Conservation (phyloP, 441 rosid genomes). For the Bruguiera hainesii region DNA sequence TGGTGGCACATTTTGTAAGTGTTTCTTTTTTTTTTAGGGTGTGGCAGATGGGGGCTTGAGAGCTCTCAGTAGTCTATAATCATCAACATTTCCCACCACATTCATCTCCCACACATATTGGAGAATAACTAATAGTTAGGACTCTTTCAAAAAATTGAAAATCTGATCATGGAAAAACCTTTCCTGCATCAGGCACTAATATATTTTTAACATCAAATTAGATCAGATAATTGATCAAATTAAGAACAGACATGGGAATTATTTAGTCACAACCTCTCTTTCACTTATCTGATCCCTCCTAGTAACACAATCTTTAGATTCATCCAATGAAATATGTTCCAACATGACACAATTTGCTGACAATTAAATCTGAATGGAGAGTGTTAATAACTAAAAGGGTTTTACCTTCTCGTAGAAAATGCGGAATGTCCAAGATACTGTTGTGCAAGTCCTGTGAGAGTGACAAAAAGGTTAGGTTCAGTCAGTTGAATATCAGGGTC, state of each 20-base stretch:
- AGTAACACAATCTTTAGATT: not conserved
- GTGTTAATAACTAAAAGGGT: conserved; percentile 16
- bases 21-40: too few relatives aligned
- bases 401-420: conserved; percentile 88
- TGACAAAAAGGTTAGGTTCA: conserved; percentile 18
- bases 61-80: too few relatives aligned
- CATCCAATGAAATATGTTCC: too few relatives aligned
- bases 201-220: not conserved
- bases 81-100: too few relatives aligned
- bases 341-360: not conserved
- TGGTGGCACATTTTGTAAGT: too few relatives aligned
- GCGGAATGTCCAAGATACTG: conserved; percentile 93
- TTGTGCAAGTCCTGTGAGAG: conserved; percentile 81
- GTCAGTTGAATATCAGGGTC: conserved; percentile 15
- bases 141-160: not conserved
- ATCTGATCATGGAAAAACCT: not conserved
- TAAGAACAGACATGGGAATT: not conserved
- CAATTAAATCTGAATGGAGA: conserved; percentile 2
- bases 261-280: too few relatives aligned
- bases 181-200: not conserved
- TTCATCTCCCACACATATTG: not conserved
- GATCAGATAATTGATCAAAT: not conserved
- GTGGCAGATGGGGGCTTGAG: too few relatives aligned
- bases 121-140: conserved; percentile 2
- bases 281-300: not conserved